A percentile compares a stretch with the other conserved stretches of the same genome.
Conservation (phyloP, 352 stramenopile genomes). For the Pythium guiyangense region DNA sequence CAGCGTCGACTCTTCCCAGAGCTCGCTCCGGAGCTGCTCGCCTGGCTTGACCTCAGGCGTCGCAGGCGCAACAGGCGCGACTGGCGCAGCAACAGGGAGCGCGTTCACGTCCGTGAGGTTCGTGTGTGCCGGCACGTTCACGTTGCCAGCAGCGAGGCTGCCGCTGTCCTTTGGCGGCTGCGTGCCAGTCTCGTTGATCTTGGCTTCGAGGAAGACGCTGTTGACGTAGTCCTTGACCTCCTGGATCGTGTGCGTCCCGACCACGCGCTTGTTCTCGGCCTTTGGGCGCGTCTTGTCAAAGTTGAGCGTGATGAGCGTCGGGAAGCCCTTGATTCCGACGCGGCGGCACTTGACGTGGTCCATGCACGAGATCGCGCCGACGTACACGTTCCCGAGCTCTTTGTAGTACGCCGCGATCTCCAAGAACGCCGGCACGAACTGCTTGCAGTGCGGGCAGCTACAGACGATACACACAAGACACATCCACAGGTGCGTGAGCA, state of each 20-base stretch:
- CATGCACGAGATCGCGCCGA: conserved; percentile 82
- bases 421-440: conserved; percentile 62
- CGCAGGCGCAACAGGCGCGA: not conserved
- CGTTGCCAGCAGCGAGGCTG: not conserved
- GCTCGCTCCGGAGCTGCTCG: conserved; percentile 31
- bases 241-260: conserved; percentile 74
- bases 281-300: conserved; percentile 69
- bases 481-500: conserved; percentile 8
- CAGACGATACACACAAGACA: conserved; percentile 12
- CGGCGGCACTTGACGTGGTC: conserved; percentile 81
- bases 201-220: conserved; percentile 48
- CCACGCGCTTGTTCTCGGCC: conserved; percentile 65
- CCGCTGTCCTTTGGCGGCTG: conserved; percentile 28
- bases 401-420: conserved; percentile 76
- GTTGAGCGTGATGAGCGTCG: conserved; percentile 71
- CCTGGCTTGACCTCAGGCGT: conserved; percentile 17
- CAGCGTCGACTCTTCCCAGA: conserved; percentile 78
- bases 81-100: too few relatives aligned
- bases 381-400: conserved; percentile 52
- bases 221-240: conserved; percentile 75
- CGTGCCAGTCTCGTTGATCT: conserved; percentile 66
- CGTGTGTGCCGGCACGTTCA: too few relatives aligned
- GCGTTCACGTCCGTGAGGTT: too few relatives aligned
- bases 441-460: conserved; percentile 80
- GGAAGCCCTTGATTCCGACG: conserved; percentile 77